Base-by-base conservation (phyloP, 2,329 filamentous ascomycete genomes). In the Talaromyces atroroseus region DNA sequence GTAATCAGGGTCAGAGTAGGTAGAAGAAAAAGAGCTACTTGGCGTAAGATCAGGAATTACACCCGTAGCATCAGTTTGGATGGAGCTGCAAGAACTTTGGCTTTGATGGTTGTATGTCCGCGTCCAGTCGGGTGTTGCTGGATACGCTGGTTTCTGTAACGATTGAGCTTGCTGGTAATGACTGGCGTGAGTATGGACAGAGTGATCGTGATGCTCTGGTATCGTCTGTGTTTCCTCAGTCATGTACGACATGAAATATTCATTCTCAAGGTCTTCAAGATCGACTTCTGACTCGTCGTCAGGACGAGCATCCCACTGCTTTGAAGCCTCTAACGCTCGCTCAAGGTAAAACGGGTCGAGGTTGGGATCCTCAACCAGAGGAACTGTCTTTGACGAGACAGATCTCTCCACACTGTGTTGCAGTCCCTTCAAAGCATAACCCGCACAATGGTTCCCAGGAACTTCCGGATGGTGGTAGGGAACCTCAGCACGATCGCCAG, bases 341-440 rank as follows among this genome's bases (percentile, higher is more conserved):
- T 74, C 71, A 21, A 74, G 68, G 50, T 73, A 74, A 60, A 73
- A 74, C 4, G 71, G 71, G 56, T 73, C 71, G 5, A 64, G 63
- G 45, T 70, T 69, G 14, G 70, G 64, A 29, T 74, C 71, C 58
- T 71, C 70, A 4, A 49, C 49, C 23, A 58, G 18, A 45, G 53
- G 20, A 2, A 45, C 49, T 29, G 38, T 32, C 40, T 50, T 60
- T 16, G 52, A 14, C 12, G 56, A 50, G 21, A 40, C 55, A 18
- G 49, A 58, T 45, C 32, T 48, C 44, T 60, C 56, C 21, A 47
- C 49, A 45, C 53, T 40, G 23, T 46, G 51, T 32, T 32, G 49
- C 18, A 58, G 26, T 38, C 42, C 26, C 1, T 67, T 65, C 60
- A 69, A 65, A 23, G 69, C 69, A 65, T 52, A 26, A 24, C 63